A percentile compares a stretch with the other conserved stretches of the same genome.
Conservation (phyloP, 352 stramenopile species). For the Phytophthora gonapodyides region DNA sequence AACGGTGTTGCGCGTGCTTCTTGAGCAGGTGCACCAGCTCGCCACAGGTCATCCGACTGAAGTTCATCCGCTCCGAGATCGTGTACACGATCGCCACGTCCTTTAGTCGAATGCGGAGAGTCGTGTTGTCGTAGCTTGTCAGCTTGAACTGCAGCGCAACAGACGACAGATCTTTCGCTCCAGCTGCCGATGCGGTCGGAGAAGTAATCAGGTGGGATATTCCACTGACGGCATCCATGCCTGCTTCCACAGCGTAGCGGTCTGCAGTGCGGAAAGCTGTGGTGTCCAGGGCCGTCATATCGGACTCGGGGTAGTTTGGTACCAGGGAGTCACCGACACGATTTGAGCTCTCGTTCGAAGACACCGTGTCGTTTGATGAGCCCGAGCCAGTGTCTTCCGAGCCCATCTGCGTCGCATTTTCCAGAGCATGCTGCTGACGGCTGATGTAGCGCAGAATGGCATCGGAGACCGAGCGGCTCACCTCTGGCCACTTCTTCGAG, state of each 20-base stretch:
- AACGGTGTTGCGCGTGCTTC: constrained; percentile 66
- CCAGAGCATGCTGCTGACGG: constrained; percentile 66
- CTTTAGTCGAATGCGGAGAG: constrained; percentile 80
- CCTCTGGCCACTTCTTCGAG: constrained; percentile 82
- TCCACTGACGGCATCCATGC: constrained; percentile 61
- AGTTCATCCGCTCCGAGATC: constrained; percentile 83
- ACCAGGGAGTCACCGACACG: constrained; percentile 50
- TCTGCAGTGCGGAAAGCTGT: constrained; percentile 36
- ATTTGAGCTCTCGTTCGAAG: constrained; percentile 60
- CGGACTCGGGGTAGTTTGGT: constrained; percentile 48
- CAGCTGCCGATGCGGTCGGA: constrained; percentile 44
- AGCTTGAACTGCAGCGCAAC: constrained; percentile 87
- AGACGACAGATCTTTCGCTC: constrained; percentile 63
- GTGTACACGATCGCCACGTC: constrained; percentile 89
- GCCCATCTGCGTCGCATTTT: constrained; percentile 42
- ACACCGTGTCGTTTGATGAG: constrained; percentile 70
- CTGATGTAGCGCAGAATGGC: constrained; percentile 82
- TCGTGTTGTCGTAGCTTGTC: constrained; percentile 85
- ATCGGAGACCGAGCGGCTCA: constrained; percentile 60
- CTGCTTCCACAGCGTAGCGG: constrained; percentile 42
- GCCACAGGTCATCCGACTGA: constrained; percentile 69
- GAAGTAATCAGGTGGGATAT: constrained; percentile 70
- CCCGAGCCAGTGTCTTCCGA: constrained; percentile 49
- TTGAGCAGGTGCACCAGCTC: constrained; percentile 75
- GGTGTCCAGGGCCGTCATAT: constrained; percentile 44